A percentile compares a stretch with the other conserved stretches of the same genome.
Evolutionary conservation across 345 rosid species (phyloP).

Genomic region (Hypericum perforatum): DNA sequence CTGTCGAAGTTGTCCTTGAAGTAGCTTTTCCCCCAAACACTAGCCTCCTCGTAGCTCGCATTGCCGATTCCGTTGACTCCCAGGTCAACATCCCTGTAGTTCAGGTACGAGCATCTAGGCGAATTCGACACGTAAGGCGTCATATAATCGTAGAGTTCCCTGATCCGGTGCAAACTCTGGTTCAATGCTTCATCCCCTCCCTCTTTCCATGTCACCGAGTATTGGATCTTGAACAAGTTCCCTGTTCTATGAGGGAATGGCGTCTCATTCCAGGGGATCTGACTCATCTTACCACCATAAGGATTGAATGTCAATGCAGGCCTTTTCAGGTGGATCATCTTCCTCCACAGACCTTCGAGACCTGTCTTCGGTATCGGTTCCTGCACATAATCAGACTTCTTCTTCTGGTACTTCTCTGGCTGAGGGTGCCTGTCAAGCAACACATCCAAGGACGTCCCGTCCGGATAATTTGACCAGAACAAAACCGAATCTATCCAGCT

Average conservation of each 20-base stretch:
- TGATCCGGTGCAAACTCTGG: neutral
- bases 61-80: constrained; percentile 20
- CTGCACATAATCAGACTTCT: constrained; percentile 5
- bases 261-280: constrained; percentile 9
- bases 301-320: constrained; percentile 1
- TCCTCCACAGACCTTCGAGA: constrained; percentile 2
- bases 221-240: constrained; percentile 10
- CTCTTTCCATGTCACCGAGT: neutral
- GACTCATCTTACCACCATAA: constrained; percentile 11
- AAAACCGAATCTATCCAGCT: constrained; percentile 4
- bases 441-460: neutral
- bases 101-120: constrained; percentile 23
- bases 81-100: constrained; percentile 50
- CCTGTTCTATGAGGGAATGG: constrained; percentile 14
- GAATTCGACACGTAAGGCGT: constrained; percentile 14
- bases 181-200: neutral
- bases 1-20: constrained; percentile 40
- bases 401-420: constrained; percentile 4
- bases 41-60: constrained; percentile 33
- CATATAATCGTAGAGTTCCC: constrained; percentile 5
- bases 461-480: constrained; percentile 2
- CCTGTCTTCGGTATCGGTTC: neutral
- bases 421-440: neutral
- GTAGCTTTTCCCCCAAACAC: constrained; percentile 44
- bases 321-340: neutral